phyloP scores from a whole-genome alignment of 2,329 filamentous ascomycete species.

The Tolypocladium tropicale region DNA sequence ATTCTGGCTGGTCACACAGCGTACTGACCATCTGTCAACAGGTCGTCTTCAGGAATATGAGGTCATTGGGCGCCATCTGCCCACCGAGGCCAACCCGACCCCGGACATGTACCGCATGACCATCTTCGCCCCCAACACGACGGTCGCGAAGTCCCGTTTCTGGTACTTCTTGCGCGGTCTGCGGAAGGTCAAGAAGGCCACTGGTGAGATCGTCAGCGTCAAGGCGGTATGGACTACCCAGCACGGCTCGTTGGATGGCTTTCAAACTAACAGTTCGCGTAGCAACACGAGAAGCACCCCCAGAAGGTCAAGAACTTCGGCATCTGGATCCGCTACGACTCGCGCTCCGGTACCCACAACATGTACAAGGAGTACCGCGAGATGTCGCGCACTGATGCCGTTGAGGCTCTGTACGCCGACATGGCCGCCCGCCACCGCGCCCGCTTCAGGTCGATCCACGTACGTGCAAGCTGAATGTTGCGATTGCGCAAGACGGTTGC shows the following conservation, averaged over 20 bases:
- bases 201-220: constrained; percentile 96
- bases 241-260: background rate
- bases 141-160: constrained; percentile 99
- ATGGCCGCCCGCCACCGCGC: constrained; percentile 97
- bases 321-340: constrained; percentile 99
- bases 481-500: background rate
- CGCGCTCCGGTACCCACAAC: constrained; percentile 99
- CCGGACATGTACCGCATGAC: constrained; percentile 99
- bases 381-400: constrained; percentile 90
- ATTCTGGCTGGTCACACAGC: too few relatives aligned
- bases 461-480: constrained; percentile 43
- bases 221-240: constrained; percentile 61
- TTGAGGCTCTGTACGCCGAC: constrained; percentile 97
- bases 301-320: constrained; percentile 99
- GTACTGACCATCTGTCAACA: constrained; percentile 30
- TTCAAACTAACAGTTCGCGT: constrained; percentile 4
- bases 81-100: constrained; percentile 91
- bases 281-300: constrained; percentile 99
- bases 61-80: constrained; percentile 99
- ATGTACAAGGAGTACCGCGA: constrained; percentile 99
- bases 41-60: constrained; percentile 99
- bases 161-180: constrained; percentile 99
- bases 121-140: constrained; percentile 96
- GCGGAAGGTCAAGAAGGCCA: constrained; percentile 99
- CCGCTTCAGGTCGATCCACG: constrained; percentile 97